Base-by-base conservation (phyloP, 1,284 basidiomycete genomes). In the Cystobasidiaceae sp. region DNA sequence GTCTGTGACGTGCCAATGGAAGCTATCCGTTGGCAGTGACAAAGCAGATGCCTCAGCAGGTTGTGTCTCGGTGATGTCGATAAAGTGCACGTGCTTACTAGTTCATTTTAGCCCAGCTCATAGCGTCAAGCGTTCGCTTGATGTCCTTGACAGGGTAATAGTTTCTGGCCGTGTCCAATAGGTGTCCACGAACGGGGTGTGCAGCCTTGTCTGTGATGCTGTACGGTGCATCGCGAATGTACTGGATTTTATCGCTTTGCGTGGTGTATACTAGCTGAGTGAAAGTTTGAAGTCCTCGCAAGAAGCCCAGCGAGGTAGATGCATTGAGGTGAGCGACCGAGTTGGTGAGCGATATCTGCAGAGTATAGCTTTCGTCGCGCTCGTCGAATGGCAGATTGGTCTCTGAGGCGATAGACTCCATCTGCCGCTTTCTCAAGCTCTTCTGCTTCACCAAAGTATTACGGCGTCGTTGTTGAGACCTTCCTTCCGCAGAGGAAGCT, bases 211-310 rank as follows among this genome's bases (percentile, higher is more conserved):
- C 80, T 0, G 67, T n/a, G 49, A 81, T 79, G 1, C 63, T 44
- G 33, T 78, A 70, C 0, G 80, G 80, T 0, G 74, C 74, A 33
- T 71, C 74, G 50, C 78, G 77, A 34, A 82, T 79, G 72, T 87
- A 90, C 82, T 84, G 87, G 1, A 61, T 41, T 17, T 52, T 23
- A 8, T 30, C 21, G 30, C 23, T 55, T 4, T 50, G 71, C 2
- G 76, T 68, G 3, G 68, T 63, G 68, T 79, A 81, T 52, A 80
- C 77, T 34, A 94, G 77, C 77, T 93, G 89, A 39, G 80, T 79
- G 75, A 94, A 90, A 0, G 90, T 92, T 28, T 88, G 86, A 68
- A 94, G 77, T 0, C 90, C 93, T 57, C 92, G 81, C 63, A 86
- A 83, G 13, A 92, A 77, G 0, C 91, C 90, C 21, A 94, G 77